These are phyloP conservation scores for Canna indica DNA, from an alignment of 176 grass and related monocot species.

Conservation along the genomic window DNA sequence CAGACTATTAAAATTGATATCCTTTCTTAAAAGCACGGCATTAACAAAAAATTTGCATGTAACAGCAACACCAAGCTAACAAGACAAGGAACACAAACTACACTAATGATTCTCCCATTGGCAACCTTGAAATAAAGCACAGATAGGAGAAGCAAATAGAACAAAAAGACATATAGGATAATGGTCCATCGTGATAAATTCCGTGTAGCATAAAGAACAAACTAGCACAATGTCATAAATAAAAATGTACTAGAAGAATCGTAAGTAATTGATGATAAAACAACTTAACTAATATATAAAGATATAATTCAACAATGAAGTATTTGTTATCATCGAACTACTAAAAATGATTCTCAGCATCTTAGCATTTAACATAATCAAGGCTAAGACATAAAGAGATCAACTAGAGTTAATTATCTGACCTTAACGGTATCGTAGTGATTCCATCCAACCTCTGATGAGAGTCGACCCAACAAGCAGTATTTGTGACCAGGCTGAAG, in stretches of 20 bases:
- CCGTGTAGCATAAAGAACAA: background rate
- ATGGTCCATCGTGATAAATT: background rate
- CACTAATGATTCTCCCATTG: too few relatives aligned
- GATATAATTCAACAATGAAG: background rate
- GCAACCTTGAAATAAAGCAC: background rate
- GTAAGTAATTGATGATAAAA: background rate
- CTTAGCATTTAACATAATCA: too few relatives aligned
- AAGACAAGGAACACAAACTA: background rate
- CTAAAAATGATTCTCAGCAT: background rate
- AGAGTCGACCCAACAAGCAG: conserved; percentile 78
- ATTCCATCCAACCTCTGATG: conserved; percentile 89
- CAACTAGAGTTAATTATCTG: background rate
- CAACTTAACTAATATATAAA: background rate
- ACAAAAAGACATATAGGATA: background rate
- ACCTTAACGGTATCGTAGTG: conserved; percentile 79
- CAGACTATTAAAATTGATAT: background rate
- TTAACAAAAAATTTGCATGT: background rate
- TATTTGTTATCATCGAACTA: background rate
- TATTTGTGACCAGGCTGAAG: conserved; percentile 85
- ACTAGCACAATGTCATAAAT: background rate
- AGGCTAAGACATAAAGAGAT: too few relatives aligned
- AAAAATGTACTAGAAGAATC: background rate
- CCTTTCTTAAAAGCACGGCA: background rate
- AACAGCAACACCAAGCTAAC: background rate
- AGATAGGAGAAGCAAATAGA: background rate